A percentile compares a stretch with the other conserved stretches of the same genome.
Evolutionary conservation across 208 protist species (phyloP).

Genomic region (Jaenimonas drosophilae): DNA sequence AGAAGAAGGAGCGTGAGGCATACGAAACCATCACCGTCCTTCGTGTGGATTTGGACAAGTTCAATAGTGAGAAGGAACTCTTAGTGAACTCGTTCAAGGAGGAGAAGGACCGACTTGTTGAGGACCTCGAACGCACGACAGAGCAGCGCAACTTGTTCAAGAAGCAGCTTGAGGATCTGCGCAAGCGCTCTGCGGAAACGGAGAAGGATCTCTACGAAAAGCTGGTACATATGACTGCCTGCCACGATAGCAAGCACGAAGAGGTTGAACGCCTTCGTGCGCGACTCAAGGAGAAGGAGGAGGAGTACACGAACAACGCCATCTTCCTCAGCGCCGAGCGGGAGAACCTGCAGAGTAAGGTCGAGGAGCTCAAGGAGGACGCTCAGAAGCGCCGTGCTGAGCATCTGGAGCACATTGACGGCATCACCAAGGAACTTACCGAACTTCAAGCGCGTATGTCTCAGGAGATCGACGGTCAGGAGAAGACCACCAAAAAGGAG

Average conservation of each 20-base stretch:
- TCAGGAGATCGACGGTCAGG: constrained; percentile 13
- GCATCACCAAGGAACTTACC: constrained; percentile 28
- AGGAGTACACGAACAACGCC: constrained; percentile 61
- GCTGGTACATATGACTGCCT: constrained; percentile 67
- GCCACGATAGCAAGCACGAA: constrained; percentile 39
- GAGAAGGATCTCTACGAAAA: constrained; percentile 64
- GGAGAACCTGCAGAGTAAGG: constrained; percentile 48
- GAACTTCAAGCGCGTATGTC: constrained; percentile 20
- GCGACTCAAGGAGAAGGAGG: constrained; percentile 37
- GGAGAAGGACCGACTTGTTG: constrained; percentile 12
- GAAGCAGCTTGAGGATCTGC: constrained; percentile 17
- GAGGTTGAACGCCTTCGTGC: constrained; percentile 33
- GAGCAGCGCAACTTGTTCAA: constrained; percentile 14
- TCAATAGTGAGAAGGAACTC: constrained; percentile 22
- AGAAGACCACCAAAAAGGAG: constrained; percentile 19
- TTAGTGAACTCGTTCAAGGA: constrained; percentile 14
- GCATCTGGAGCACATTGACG: constrained; percentile 24
- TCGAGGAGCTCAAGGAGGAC: constrained; percentile 34
- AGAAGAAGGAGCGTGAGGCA: constrained; percentile 61
- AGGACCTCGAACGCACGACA: constrained; percentile 11
- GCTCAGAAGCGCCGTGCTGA: constrained; percentile 16
- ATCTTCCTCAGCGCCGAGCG: constrained; percentile 73
- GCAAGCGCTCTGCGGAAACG: constrained; percentile 19
- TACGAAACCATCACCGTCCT: constrained; percentile 68
- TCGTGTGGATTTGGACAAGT: constrained; percentile 34